phyloP scores from a whole-genome alignment of 768 basidiomycete genomes.

The Panellus pusillus region DNA sequence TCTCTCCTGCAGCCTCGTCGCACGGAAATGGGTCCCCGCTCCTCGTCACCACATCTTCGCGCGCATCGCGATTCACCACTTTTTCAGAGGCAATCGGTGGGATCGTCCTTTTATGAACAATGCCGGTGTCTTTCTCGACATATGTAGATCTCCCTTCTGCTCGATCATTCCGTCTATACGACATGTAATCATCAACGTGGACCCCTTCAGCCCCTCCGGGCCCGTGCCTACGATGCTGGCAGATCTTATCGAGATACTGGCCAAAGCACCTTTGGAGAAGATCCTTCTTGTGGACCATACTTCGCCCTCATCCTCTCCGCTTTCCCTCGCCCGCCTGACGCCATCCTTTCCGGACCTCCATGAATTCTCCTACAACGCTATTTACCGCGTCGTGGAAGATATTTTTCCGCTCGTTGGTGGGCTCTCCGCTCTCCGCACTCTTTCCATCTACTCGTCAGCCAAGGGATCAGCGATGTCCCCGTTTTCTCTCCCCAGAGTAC shows the following conservation, averaged over 20 bases:
- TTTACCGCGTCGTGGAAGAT: conserved; percentile 2
- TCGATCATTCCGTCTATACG: conserved; percentile 2
- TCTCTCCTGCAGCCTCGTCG: conserved; percentile 15
- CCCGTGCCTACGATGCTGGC: background rate
- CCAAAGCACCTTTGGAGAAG: conserved; percentile 1
- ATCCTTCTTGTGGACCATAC: conserved; percentile 7
- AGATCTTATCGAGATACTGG: background rate
- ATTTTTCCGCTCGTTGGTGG: background rate
- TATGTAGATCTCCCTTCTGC: conserved; percentile 11
- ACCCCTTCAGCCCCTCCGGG: background rate
- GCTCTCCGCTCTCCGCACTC: background rate
- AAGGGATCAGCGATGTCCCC: background rate
- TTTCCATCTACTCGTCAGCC: conserved; percentile 1
- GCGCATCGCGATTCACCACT: conserved; percentile 19
- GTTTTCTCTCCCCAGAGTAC: background rate
- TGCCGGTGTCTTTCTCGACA: conserved; percentile 2
- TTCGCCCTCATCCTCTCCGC: background rate
- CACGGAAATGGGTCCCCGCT: conserved; percentile 24
- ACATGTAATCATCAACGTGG: conserved; percentile 6
- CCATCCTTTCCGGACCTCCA: conserved; percentile 9
- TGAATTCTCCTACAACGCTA: conserved; percentile 12
- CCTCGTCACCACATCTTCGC: conserved; percentile 26
- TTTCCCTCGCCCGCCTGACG: conserved; percentile 9
- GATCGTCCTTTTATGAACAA: background rate
- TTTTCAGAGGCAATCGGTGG: background rate